These are phyloP conservation scores for Recurvomyces mirabilis DNA, from an alignment of 495 filamentous ascomycete species.

Conservation along the genomic window DNA sequence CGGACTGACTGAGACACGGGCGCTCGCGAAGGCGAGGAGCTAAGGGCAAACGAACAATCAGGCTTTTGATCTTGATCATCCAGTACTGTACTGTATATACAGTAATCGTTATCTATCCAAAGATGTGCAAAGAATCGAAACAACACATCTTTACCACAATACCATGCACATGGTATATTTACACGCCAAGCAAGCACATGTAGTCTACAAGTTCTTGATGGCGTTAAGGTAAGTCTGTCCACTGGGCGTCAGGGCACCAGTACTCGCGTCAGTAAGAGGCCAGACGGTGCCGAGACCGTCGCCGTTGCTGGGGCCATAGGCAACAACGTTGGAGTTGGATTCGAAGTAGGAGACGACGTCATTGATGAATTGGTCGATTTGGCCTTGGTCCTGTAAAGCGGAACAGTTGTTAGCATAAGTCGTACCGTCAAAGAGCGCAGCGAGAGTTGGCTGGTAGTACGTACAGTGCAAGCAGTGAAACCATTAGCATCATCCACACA, in stretches of 20 bases:
- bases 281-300: constrained; percentile 21
- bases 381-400: constrained; percentile 8
- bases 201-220: constrained; percentile 15
- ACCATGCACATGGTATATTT: too few species aligned
- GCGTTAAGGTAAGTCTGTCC: constrained; percentile 22
- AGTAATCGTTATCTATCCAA: too few species aligned
- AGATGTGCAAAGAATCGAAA: too few species aligned
- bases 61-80: too few species aligned
- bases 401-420: not conserved
- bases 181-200: too few species aligned
- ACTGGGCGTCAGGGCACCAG: constrained; percentile 20
- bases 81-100: too few species aligned
- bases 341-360: constrained; percentile 22
- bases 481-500: constrained; percentile 26
- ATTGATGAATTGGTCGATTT: constrained; percentile 20
- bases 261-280: constrained; percentile 17
- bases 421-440: too few species aligned
- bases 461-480: constrained; percentile 13
- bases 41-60: too few species aligned
- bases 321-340: constrained; percentile 18
- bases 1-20: too few species aligned
- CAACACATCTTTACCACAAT: too few species aligned
- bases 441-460: not conserved
- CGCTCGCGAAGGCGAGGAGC: too few species aligned
- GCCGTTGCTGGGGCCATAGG: constrained; percentile 23